Evolutionary conservation across 1,139 yeast genomes (phyloP), one percentile per base, ranked within the genome.

Genomic region (Protomyces lactucae-debilis): DNA sequence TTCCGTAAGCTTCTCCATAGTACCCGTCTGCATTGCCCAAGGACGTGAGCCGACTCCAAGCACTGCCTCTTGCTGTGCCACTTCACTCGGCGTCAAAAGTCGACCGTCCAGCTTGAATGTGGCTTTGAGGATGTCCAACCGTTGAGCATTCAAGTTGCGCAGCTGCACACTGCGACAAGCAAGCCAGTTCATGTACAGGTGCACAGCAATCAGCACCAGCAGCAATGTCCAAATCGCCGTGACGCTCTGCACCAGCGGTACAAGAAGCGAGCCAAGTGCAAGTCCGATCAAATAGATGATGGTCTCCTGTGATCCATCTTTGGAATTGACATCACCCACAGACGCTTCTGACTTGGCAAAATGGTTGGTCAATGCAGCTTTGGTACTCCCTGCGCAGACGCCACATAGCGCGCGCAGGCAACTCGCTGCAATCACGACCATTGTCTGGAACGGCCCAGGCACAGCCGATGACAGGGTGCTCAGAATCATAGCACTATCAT

Each of bases 281-380:
- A 75, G 75, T 18, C 79, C 78, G 71, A 76, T 59, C 28, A 76
- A 65, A 12, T 76, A 72, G 37, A 76, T 75, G 28, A 76, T 76
- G 1, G 79, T 76, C 66, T 76, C 78, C 68, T 76, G 78, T 10
- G 76, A 72, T 65, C 75, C 76, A 60, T 76, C 78, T 65, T 76
- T 76, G 14, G 78, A 79, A 61, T 73, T 74, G 25, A 76, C 78
- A 65, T 75, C 77, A 14, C 76, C 56, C 28, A 65, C 53, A 18
- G 55, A 39, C 6, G 52, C 65, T n/a, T 65, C 66, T 65, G 68
- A 73, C 61, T 73, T 72, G 2, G 79, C 76, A 64, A 76, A 76
- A 64, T 76, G 78, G 69, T 73, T 76, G 8, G 78, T 75, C 63
- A 76, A 70, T 2, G 79, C 79, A 3, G 79, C 77, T 32, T 76